These are phyloP conservation scores for Claviceps sp. DNA, from an alignment of 2,329 filamentous ascomycete genomes.

Conservation along the genomic window DNA sequence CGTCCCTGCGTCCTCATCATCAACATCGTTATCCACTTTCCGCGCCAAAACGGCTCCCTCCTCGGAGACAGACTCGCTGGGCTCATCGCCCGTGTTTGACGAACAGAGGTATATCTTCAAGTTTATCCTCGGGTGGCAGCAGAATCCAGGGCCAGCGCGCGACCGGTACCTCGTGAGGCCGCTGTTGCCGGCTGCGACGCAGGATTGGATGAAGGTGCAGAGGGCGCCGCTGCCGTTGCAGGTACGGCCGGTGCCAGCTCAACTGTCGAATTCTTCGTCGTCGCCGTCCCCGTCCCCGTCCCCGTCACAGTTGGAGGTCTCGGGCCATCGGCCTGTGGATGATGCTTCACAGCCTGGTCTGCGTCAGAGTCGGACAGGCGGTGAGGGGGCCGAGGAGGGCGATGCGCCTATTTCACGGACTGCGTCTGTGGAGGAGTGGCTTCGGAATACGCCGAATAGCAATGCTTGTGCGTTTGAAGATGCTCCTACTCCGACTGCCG, in stretches of 20 bases:
- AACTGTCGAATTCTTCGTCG: too few relatives aligned
- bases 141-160: slow-evolving; percentile 38
- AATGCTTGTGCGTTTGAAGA: neutral
- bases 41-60: slow-evolving; percentile 23
- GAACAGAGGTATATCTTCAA: slow-evolving; percentile 54
- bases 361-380: neutral
- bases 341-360: too few relatives aligned
- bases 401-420: slow-evolving; percentile 10
- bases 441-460: slow-evolving; percentile 9
- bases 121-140: slow-evolving; percentile 57
- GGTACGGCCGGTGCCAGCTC: too few relatives aligned
- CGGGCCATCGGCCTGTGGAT: too few relatives aligned
- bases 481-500: too few relatives aligned
- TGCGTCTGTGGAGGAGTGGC: slow-evolving; percentile 18
- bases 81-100: slow-evolving; percentile 40
- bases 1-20: slow-evolving; percentile 2
- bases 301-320: too few relatives aligned
- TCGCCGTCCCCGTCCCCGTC: too few relatives aligned
- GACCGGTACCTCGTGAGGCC: slow-evolving; percentile 55
- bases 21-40: too few relatives aligned
- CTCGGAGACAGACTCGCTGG: slow-evolving; percentile 39
- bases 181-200: slow-evolving; percentile 56
- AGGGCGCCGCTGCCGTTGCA: neutral
- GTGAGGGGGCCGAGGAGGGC: neutral
- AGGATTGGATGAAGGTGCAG: slow-evolving; percentile 41